A percentile compares a stretch with the other conserved stretches of the same genome.
Evolutionary conservation across 2,329 filamentous ascomycete genomes (phyloP).

Genomic region (Microcyclosporella mali): DNA sequence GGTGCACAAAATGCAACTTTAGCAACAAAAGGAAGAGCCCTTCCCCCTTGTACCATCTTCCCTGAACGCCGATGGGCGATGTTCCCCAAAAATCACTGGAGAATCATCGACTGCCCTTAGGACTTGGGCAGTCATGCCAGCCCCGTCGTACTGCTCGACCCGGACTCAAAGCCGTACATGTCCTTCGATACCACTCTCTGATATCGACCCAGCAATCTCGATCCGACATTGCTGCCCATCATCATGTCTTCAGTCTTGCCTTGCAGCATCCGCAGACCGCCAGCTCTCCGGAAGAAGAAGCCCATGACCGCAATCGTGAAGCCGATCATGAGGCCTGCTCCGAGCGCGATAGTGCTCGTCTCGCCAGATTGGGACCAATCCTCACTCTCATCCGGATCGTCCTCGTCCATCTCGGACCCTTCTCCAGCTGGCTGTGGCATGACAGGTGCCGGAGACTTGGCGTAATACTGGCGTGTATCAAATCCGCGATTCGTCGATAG

Average conservation of each 20-base stretch:
- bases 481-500: slow-evolving; percentile 29
- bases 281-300: slow-evolving; percentile 9
- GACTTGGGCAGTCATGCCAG: slow-evolving; percentile 1
- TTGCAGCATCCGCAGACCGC: slow-evolving; percentile 6
- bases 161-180: slow-evolving; percentile 3
- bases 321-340: slow-evolving; percentile 9
- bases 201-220: slow-evolving; percentile 4
- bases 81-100: no score
- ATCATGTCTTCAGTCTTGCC: slow-evolving; percentile 4
- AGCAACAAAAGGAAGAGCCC: no score
- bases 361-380: neutral
- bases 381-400: neutral
- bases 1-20: no score
- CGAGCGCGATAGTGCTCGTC: slow-evolving; percentile 4
- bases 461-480: slow-evolving; percentile 32
- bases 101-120: no score
- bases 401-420: neutral
- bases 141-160: neutral
- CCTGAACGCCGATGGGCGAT: no score
- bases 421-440: neutral
- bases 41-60: no score
- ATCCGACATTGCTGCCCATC: slow-evolving; percentile 1
- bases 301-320: slow-evolving; percentile 7
- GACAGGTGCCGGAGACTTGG: slow-evolving; percentile 3
- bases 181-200: slow-evolving; percentile 2